Evolutionary conservation across 2,329 filamentous ascomycete genomes (phyloP).

Genomic region (Fusarium nisikadoi): DNA sequence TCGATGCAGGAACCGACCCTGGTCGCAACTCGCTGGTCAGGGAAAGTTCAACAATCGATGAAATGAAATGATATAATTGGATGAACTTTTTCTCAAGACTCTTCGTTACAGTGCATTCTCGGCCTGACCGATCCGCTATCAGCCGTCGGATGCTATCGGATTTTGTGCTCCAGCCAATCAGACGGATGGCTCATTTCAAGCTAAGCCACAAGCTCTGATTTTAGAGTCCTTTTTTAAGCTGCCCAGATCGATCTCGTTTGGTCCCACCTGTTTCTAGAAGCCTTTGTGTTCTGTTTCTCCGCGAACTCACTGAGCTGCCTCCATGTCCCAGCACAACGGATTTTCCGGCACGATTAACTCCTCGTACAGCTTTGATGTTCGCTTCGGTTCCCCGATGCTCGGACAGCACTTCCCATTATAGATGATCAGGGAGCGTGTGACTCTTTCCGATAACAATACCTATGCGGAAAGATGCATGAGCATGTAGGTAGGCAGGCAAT

Average conservation of each 20-base stretch:
- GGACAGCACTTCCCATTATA: constrained; percentile 10
- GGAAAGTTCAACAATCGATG: constrained; percentile 4
- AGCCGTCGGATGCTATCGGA: constrained; percentile 32
- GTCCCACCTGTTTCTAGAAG: constrained; percentile 21
- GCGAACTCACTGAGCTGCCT: constrained; percentile 4
- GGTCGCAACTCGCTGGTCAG: constrained; percentile 11
- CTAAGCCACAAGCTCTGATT: constrained; percentile 33
- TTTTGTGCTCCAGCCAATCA: constrained; percentile 29
- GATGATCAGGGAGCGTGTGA: not conserved
- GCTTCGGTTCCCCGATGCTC: not conserved
- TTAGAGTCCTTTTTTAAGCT: constrained; percentile 18
- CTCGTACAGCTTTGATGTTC: not conserved
- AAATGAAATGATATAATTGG: constrained; percentile 24
- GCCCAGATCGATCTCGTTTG: constrained; percentile 33
- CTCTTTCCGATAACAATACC: not conserved
- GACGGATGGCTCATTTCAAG: constrained; percentile 7
- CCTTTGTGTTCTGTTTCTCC: constrained; percentile 21
- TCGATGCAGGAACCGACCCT: constrained; percentile 32
- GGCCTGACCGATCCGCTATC: constrained; percentile 40
- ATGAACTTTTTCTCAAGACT: constrained; percentile 2
- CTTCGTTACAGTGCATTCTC: constrained; percentile 30
- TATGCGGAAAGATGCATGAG: not conserved
- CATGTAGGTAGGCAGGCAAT: not conserved
- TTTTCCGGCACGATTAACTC: constrained; percentile 17
- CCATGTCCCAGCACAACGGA: constrained; percentile 11